Conservation (phyloP, 495 filamentous ascomycete species). For the Annulohypoxylon bovei region DNA sequence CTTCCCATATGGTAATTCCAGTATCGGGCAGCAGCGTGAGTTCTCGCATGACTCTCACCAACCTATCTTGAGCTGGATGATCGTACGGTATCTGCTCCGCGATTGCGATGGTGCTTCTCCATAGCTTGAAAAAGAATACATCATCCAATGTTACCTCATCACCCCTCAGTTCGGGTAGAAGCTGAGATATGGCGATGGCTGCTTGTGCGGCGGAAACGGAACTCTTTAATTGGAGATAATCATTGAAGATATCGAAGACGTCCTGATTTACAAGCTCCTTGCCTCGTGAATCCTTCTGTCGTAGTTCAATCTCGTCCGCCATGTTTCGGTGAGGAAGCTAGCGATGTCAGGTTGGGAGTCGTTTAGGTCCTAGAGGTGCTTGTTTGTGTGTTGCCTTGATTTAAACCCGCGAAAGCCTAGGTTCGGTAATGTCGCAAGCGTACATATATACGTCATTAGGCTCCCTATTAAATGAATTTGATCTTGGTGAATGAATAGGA, state of each 20-base stretch:
- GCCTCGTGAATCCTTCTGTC: constrained; percentile 5
- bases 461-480: background rate
- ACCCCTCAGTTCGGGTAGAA: constrained; percentile 10
- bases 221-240: constrained; percentile 20
- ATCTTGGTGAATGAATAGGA: constrained; percentile 14
- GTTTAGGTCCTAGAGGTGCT: background rate
- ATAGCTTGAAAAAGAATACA: constrained; percentile 38
- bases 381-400: background rate
- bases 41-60: constrained; percentile 37
- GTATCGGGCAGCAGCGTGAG: constrained; percentile 34
- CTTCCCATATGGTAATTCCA: constrained; percentile 35
- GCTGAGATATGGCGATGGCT: constrained; percentile 28
- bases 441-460: background rate
- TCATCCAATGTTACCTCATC: constrained; percentile 23
- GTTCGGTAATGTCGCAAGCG: background rate
- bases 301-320: constrained; percentile 2
- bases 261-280: constrained; percentile 12
- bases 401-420: background rate
- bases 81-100: constrained; percentile 39
- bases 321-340: constrained; percentile 1
- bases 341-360: background rate
- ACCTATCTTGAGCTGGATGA: constrained; percentile 35
- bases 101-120: constrained; percentile 29
- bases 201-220: constrained; percentile 17
- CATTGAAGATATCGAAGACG: constrained; percentile 46